A percentile compares a stretch with the other conserved stretches of the same genome.
These are phyloP conservation scores for Metschnikowia drakensbergensis DNA, from an alignment of 805 yeast genomes.

Conservation along the genomic window DNA sequence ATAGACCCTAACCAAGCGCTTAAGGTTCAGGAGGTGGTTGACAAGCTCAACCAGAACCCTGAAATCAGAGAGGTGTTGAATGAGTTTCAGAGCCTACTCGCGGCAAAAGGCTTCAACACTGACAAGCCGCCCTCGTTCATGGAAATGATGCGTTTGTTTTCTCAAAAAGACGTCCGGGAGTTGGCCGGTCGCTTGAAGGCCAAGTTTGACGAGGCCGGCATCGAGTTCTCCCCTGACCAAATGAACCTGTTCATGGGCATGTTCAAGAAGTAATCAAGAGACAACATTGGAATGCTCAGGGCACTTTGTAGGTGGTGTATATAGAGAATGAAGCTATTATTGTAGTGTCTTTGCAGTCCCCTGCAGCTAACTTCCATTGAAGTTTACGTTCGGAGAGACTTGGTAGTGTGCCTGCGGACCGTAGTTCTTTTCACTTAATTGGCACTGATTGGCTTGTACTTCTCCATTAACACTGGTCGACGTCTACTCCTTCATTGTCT, in stretches of 20 bases:
- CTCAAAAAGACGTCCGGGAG: constrained; percentile 34
- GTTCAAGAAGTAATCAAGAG: constrained; percentile 12
- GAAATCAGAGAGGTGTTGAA: constrained; percentile 27
- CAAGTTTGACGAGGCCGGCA: constrained; percentile 30
- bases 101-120: constrained; percentile 30
- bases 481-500: too few species aligned
- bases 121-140: constrained; percentile 33
- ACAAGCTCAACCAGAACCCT: constrained; percentile 24
- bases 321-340: background rate
- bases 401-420: too few species aligned
- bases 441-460: too few species aligned
- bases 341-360: background rate
- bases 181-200: constrained; percentile 26
- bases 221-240: constrained; percentile 32
- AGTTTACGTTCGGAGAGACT: background rate
- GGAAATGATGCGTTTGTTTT: constrained; percentile 34
- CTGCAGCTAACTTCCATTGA: background rate
- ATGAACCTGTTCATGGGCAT: constrained; percentile 27
- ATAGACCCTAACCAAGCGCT: constrained; percentile 5
- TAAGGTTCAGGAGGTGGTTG: constrained; percentile 18
- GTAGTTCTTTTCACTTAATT: too few species aligned
- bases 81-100: constrained; percentile 30
- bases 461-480: too few species aligned
- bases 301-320: background rate
- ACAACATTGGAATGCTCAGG: background rate